Conservation (phyloP, 495 filamentous ascomycete genomes). For the Talaromyces thailandensis region DNA sequence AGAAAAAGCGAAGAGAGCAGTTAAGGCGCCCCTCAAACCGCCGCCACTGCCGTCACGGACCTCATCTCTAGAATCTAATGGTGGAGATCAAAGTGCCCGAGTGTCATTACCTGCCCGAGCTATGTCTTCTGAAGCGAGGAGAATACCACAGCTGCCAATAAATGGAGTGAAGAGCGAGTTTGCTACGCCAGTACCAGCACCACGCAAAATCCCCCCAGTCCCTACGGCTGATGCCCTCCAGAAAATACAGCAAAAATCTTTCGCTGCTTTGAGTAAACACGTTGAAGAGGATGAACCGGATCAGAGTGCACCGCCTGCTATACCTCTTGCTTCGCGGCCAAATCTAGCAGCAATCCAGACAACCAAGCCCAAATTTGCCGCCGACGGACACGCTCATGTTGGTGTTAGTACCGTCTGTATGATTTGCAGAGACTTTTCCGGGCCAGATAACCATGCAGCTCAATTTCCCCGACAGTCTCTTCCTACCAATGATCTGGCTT, state of each 20-base stretch:
- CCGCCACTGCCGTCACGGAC: slow-evolving; percentile 3
- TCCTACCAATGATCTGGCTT: slow-evolving; percentile 53
- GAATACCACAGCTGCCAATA: slow-evolving; percentile 12
- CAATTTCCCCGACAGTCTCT: slow-evolving; percentile 64
- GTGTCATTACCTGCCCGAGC: slow-evolving; percentile 27
- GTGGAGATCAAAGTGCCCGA: slow-evolving; percentile 1
- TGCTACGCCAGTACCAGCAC: background rate
- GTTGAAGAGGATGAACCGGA: slow-evolving; percentile 11
- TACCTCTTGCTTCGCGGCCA: slow-evolving; percentile 48
- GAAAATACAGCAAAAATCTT: slow-evolving; percentile 28
- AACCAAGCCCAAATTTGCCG: slow-evolving; percentile 40
- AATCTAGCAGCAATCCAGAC: slow-evolving; percentile 46
- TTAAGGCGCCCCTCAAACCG: background rate
- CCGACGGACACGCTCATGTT: slow-evolving; percentile 7
- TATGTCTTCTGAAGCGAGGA: slow-evolving; percentile 14
- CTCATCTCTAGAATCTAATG: slow-evolving; percentile 4
- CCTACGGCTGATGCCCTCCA: slow-evolving; percentile 19
- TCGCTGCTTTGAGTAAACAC: slow-evolving; percentile 28
- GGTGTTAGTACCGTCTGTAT: slow-evolving; percentile 47
- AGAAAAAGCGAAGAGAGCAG: background rate
- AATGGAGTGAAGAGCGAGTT: background rate
- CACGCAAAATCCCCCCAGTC: slow-evolving; percentile 28
- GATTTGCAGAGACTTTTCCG: slow-evolving; percentile 79
- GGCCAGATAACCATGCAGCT: slow-evolving; percentile 66
- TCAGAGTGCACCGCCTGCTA: slow-evolving; percentile 37